Evolutionary conservation across 371 early-diverging fungal species (phyloP).

Genomic region (Furculomyces boomerangus): DNA sequence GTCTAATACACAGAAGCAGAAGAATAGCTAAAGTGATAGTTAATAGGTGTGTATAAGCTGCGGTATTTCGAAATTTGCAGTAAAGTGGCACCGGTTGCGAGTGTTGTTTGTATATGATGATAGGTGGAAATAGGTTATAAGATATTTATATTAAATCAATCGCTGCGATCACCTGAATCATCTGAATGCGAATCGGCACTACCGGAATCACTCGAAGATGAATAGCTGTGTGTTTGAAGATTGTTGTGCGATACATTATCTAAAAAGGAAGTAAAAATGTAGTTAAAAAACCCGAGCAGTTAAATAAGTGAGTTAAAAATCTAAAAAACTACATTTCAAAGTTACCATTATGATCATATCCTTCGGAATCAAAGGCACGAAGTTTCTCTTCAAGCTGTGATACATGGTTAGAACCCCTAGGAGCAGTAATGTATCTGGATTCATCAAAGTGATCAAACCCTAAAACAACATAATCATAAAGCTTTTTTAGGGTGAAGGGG

Average conservation of each 20-base stretch:
- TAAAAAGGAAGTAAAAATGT: no score
- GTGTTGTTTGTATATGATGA: no score
- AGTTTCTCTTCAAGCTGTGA: slow-evolving; percentile 42
- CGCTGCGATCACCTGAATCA: slow-evolving; percentile 58
- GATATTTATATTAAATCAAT: no score
- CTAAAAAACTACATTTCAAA: not conserved
- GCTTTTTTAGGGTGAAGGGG: slow-evolving; percentile 53
- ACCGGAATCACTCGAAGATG: slow-evolving; percentile 19
- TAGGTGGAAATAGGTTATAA: no score
- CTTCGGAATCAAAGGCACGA: slow-evolving; percentile 32
- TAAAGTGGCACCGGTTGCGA: no score
- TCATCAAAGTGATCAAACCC: slow-evolving; percentile 24
- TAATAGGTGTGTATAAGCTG: no score
- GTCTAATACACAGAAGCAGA: no score
- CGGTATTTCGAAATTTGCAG: no score
- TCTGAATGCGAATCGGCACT: slow-evolving; percentile 39
- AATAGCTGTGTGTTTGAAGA: not conserved
- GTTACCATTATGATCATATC: slow-evolving; percentile 8
- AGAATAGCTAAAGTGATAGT: no score
- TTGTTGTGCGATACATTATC: no score
- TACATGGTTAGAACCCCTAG: not conserved
- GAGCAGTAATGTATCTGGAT: slow-evolving; percentile 1
- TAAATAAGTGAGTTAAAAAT: not conserved
- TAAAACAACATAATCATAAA: slow-evolving; percentile 68
- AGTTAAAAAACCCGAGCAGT: no score